Evolutionary conservation across 2,329 filamentous ascomycete genomes (phyloP), one percentile per base, ranked within the genome.

Genomic region (Fusarium musae): DNA sequence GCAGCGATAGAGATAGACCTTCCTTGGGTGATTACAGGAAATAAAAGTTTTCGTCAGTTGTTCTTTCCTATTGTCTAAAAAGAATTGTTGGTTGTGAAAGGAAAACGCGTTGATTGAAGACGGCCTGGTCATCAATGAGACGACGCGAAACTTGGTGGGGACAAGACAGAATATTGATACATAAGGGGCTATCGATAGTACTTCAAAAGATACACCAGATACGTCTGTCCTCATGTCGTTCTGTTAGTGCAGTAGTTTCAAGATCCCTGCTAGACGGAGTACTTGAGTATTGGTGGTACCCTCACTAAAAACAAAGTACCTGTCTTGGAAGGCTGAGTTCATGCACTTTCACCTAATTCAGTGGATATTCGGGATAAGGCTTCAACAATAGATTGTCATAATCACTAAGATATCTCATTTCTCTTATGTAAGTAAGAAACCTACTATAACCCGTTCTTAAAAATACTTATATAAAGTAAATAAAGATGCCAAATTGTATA

Each of bases 371-470:
- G 13, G 4, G 4, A 2, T 6, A 5, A 15, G 16, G 3, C 3
- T 10, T 5, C 9, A 23, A 12, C 11, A 1, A 15, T 2, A 36
- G 9, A 19, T 19, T 19, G 6, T 11, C 3, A 19, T 5, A 4
- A 11, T 10, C 1, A 16, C 12, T 1, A 7, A 21, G 3, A 21
- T 0, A 26, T 5, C 12, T 2, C 21, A 19, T 36, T 26, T 26
- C 12, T 9, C 30, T 37, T 12, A 6, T 3, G 3, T 2, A 13
- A 34, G 5, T 19, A 19, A 9, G 3, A 32, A 17, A 13, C 1
- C 5, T 13, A 23, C 5, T 13, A 0, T 2, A 11, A 11, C 0
- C 2, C 2, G n/a, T 15, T 21, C 0, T 6, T 6, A 6, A 6
- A 30, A 30, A 3, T 9, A 30, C 28, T 9, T 9, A 30, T 30